Conservation (phyloP, 257 asterid genomes). For the Sherardia arvensis region DNA sequence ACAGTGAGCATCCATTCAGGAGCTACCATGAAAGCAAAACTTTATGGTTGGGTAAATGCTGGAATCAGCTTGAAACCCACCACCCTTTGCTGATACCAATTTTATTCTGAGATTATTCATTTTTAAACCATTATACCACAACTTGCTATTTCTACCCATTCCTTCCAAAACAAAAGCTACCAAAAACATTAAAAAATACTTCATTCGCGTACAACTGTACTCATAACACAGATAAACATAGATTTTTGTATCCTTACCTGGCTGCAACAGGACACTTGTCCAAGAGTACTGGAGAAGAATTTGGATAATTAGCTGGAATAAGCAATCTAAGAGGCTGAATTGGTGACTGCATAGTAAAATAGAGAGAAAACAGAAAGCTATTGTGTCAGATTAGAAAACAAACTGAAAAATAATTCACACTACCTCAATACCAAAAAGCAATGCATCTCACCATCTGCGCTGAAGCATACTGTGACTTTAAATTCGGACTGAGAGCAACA, state of each 20-base stretch:
- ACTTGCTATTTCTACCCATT: background rate
- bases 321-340: constrained; percentile 84
- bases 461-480: constrained; percentile 85
- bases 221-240: background rate
- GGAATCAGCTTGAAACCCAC: background rate
- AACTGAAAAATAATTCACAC: background rate
- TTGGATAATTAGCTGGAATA: constrained; percentile 69
- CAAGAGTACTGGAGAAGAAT: constrained; percentile 73
- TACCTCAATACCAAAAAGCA: constrained; percentile 1
- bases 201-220: background rate
- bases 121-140: background rate
- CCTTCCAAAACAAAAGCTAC: background rate
- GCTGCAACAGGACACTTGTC: constrained; percentile 90
- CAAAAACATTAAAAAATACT: background rate
- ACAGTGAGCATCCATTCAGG: too few relatives aligned
- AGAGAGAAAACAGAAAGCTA: constrained; percentile 18
- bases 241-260: constrained; percentile 39
- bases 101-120: background rate
- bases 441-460: constrained; percentile 68
- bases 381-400: background rate
- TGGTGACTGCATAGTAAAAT: constrained; percentile 56
- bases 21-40: too few relatives aligned
- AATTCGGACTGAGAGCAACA: constrained; percentile 74
- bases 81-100: background rate
- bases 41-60: too few relatives aligned